Conservation (phyloP, 2,329 filamentous ascomycete species). For the Colletotrichum destructivum region DNA sequence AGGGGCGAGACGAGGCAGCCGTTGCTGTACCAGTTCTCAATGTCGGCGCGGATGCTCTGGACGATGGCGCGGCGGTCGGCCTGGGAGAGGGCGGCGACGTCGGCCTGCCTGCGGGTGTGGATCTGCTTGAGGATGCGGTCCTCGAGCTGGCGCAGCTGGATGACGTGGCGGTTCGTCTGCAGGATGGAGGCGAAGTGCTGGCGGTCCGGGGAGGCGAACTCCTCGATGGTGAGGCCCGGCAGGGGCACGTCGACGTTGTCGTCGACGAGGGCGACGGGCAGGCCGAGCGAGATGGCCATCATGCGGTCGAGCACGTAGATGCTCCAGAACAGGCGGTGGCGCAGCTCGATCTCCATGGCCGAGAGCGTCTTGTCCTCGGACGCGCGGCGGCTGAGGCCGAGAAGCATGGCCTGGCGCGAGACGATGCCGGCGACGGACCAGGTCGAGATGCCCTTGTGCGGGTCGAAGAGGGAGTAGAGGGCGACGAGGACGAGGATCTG, state of each 20-base stretch:
- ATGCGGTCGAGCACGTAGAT: slow-evolving; percentile 62
- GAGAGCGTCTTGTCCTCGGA: slow-evolving; percentile 48
- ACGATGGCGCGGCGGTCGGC: slow-evolving; percentile 52
- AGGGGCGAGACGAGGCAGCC: slow-evolving; percentile 60
- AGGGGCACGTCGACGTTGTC: slow-evolving; percentile 58
- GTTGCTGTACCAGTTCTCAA: slow-evolving; percentile 63
- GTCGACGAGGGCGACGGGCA: slow-evolving; percentile 57
- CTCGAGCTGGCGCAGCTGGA: slow-evolving; percentile 61
- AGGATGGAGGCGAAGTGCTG: slow-evolving; percentile 57
- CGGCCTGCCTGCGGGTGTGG: slow-evolving; percentile 51
- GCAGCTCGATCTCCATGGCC: slow-evolving; percentile 50
- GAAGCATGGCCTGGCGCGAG: slow-evolving; percentile 56
- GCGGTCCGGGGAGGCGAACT: slow-evolving; percentile 58
- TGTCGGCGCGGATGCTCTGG: slow-evolving; percentile 56
- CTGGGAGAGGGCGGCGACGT: slow-evolving; percentile 50
- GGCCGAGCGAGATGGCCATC: slow-evolving; percentile 58
- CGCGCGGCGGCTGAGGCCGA: slow-evolving; percentile 54
- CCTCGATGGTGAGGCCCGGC: slow-evolving; percentile 61
- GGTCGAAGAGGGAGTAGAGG: slow-evolving; percentile 61
- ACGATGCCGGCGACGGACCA: slow-evolving; percentile 59
- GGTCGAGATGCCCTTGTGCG: slow-evolving; percentile 53
- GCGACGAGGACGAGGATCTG: slow-evolving; percentile 59
- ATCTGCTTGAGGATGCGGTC: slow-evolving; percentile 56
- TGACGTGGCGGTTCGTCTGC: slow-evolving; percentile 62
- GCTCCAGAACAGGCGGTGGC: slow-evolving; percentile 61